Base-by-base conservation (phyloP, 2,329 filamentous ascomycete species). In the Fusarium mundagurra region DNA sequence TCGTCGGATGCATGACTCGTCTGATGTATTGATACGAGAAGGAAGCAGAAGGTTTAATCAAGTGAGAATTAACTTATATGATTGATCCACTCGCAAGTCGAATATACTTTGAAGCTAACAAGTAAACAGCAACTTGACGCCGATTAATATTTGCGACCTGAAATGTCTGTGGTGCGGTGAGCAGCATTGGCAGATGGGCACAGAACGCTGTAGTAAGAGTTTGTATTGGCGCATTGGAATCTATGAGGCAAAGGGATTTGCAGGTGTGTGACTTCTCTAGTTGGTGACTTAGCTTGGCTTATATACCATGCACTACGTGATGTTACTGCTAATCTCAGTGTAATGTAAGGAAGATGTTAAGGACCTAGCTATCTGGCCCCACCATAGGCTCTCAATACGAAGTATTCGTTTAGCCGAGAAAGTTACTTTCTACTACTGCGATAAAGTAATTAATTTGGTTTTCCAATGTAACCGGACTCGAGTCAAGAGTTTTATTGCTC, bases 131-230 rank as follows among this genome's bases (percentile, higher is more conserved):
- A 50, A 10, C 16, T 18, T 13, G 11, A 33, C 8, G 47, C 8
- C 16, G 29, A 50, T n/a, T 3, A 3, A 33, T 18, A 33, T 50
- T 33, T 33, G 12, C 10, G 4, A 9, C 16, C 22, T 18, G 22
- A 3, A 5, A 13, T 31, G 29, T 33, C 16, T 50, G 47, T 6
- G 6, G 14, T 33, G 16, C 43, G 43, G 11, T 45, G 17, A 45
- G 43, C 17, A 20, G 24, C 8, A 6, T 20, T 4, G n/a, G n/a
- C 41, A 44, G n/a, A 22, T 16, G 22, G 16, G n/a, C 6, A 44
- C 16, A 18, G 6, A 24, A 2, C 0, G 1, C 22, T 10, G 2
- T 44, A 4, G 1, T 14, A 13, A 27, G 44, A 47, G 18, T 14
- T 20, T 29, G 4, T 27, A 27, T 20, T 3, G 18, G 10, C 16